Conservation (phyloP, 352 stramenopile genomes). For the Pythium dissimile region DNA sequence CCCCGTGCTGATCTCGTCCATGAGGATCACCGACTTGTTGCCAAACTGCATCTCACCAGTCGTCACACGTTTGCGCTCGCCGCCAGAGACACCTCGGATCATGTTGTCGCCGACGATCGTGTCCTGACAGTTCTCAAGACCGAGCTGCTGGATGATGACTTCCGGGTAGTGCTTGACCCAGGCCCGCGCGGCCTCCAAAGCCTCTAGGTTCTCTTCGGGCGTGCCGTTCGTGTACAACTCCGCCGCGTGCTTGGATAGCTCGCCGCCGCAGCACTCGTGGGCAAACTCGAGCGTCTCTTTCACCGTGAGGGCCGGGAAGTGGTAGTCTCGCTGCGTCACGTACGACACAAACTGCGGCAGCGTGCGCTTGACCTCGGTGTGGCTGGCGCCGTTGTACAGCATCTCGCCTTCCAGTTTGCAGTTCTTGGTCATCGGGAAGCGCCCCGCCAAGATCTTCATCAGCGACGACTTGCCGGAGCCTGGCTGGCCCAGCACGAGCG, state of each 20-base stretch:
- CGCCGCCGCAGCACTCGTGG: slow-evolving; percentile 46
- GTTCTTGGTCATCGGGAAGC: slow-evolving; percentile 44
- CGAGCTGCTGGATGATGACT: slow-evolving; percentile 34
- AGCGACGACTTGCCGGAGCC: slow-evolving; percentile 53
- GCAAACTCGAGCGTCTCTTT: slow-evolving; percentile 62
- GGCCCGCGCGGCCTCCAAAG: slow-evolving; percentile 14
- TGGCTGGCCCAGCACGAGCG: slow-evolving; percentile 56
- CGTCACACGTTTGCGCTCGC: slow-evolving; percentile 31
- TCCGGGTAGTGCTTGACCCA: slow-evolving; percentile 32
- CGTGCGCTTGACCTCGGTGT: slow-evolving; percentile 24
- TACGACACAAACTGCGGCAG: slow-evolving; percentile 54
- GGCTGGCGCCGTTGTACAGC: slow-evolving; percentile 43
- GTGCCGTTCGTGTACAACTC: slow-evolving; percentile 18
- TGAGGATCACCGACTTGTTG: slow-evolving; percentile 44
- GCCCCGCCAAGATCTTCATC: slow-evolving; percentile 55
- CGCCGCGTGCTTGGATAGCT: slow-evolving; percentile 28
- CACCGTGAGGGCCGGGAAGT: slow-evolving; percentile 42
- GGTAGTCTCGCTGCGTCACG: slow-evolving; percentile 47
- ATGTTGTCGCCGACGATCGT: slow-evolving; percentile 48
- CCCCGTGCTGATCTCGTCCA: slow-evolving; percentile 88
- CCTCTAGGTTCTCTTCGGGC: slow-evolving; percentile 13
- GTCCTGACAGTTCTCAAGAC: slow-evolving; percentile 30
- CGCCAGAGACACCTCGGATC: slow-evolving; percentile 41
- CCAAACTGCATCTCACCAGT: slow-evolving; percentile 65
- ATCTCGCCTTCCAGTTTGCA: slow-evolving; percentile 41